Conservation (phyloP, 2,329 filamentous ascomycete genomes). For the Shiraia sp. region DNA sequence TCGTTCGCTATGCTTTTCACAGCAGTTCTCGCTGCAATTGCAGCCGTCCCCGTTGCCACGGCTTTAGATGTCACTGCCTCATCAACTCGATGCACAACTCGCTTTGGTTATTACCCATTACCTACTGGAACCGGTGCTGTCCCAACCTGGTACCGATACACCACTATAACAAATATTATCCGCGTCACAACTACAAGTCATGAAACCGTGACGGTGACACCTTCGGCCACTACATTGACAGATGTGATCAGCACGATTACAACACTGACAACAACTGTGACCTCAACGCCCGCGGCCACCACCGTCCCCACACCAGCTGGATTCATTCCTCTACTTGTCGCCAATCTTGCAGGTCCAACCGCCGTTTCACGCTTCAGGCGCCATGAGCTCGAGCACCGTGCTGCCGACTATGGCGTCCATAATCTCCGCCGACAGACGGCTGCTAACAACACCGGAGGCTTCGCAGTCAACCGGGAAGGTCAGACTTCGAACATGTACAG, state of each 20-base stretch:
- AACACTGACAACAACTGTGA: slow-evolving; percentile 14
- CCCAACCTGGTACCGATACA: slow-evolving; percentile 13
- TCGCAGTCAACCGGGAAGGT: slow-evolving; percentile 17
- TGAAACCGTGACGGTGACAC: slow-evolving; percentile 20
- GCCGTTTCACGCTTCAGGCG: slow-evolving; percentile 24
- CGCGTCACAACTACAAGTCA: slow-evolving; percentile 14
- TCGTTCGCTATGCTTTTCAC: slow-evolving; percentile 21
- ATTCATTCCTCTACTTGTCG: slow-evolving; percentile 19
- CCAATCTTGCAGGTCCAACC: slow-evolving; percentile 8
- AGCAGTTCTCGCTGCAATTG: slow-evolving; percentile 18
- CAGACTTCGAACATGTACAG: slow-evolving; percentile 11
- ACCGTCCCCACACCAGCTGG: slow-evolving; percentile 17
- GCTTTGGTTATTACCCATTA: slow-evolving; percentile 14
- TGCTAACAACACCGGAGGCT: slow-evolving; percentile 18
- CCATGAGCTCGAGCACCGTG: slow-evolving; percentile 7
- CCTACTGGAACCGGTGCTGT: slow-evolving; percentile 11
- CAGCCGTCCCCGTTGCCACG: slow-evolving; percentile 16
- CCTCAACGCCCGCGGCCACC: slow-evolving; percentile 11
- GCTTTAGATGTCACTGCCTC: slow-evolving; percentile 13
- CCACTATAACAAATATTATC: slow-evolving; percentile 13
- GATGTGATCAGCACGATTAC: slow-evolving; percentile 19
- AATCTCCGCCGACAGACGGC: slow-evolving; percentile 23
- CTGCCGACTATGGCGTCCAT: slow-evolving; percentile 3
- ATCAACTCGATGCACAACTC: slow-evolving; percentile 17
- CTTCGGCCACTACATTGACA: slow-evolving; percentile 23